These are phyloP conservation scores for Cutaneotrichosporon sp. DNA, from an alignment of 1,284 basidiomycete genomes.

Conservation along the genomic window DNA sequence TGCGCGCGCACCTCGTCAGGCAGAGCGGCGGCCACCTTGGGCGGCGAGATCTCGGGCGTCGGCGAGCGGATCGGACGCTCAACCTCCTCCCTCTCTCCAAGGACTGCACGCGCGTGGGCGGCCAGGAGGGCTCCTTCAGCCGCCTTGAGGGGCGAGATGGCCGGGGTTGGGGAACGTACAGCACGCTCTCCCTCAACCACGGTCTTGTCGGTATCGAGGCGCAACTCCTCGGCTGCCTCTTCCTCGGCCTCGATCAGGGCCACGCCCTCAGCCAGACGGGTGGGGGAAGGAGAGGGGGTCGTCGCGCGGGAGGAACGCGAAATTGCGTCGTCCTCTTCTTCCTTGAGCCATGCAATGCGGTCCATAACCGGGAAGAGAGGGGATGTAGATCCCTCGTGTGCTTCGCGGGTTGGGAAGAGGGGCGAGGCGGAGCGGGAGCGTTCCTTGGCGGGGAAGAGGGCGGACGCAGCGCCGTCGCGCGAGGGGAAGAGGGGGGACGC, in stretches of 20 bases:
- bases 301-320: conserved; percentile 11
- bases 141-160: not conserved
- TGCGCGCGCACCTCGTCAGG: conserved; percentile 29
- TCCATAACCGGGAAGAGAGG: conserved; percentile 24
- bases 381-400: conserved; percentile 10
- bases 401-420: conserved; percentile 25
- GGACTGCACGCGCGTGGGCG: not conserved
- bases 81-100: not conserved
- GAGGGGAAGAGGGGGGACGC: conserved; percentile 14
- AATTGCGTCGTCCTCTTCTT: conserved; percentile 7
- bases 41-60: conserved; percentile 4
- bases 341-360: conserved; percentile 6
- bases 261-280: conserved; percentile 1
- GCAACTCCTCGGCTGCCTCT: not conserved
- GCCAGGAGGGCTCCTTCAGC: not conserved
- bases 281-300: conserved; percentile 15
- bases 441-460: conserved; percentile 17
- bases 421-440: conserved; percentile 18
- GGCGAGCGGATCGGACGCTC: not conserved
- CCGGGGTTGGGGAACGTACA: not conserved
- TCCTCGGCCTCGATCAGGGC: not conserved
- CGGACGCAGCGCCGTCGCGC: conserved; percentile 12
- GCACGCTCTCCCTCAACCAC: not conserved
- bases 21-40: conserved; percentile 9
- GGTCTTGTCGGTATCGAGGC: not conserved